phyloP scores from a whole-genome alignment of 495 filamentous ascomycete genomes.

The Staphylotrichum longicolle region DNA sequence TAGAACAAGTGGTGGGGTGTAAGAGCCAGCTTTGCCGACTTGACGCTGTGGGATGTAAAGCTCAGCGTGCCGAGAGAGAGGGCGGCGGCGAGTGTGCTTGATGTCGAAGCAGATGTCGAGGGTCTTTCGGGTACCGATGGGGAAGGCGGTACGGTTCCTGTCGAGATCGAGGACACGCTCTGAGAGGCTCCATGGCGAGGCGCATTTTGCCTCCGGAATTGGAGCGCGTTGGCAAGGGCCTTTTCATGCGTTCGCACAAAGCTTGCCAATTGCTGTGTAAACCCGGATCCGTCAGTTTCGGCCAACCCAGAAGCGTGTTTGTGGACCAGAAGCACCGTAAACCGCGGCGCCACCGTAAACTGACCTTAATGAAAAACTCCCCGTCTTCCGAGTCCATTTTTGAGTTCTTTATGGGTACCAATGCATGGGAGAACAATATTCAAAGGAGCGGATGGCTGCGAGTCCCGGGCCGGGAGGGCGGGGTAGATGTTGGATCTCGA shows the following conservation, averaged over 20 bases:
- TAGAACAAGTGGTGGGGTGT: constrained; percentile 99
- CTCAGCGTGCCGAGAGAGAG: constrained; percentile 79
- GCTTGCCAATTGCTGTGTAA: constrained; percentile 76
- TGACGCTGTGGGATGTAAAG: constrained; percentile 79
- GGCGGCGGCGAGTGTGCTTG: constrained; percentile 74
- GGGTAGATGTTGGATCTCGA: constrained; percentile 6
- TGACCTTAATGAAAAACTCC: constrained; percentile 82
- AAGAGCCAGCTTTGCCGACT: constrained; percentile 85
- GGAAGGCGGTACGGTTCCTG: constrained; percentile 47
- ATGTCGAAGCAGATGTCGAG: constrained; percentile 60
- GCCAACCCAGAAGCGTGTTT: not conserved
- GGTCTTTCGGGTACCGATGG: constrained; percentile 53
- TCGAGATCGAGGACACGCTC: constrained; percentile 50
- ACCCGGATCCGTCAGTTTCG: constrained; percentile 23
- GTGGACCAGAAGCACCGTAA: too few species aligned
- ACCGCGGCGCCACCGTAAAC: constrained; percentile 10
- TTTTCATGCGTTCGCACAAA: constrained; percentile 98
- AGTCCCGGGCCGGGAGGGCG: constrained; percentile 15
- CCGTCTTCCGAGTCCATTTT: constrained; percentile 82
- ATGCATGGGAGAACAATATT: constrained; percentile 41
- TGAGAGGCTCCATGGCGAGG: constrained; percentile 63
- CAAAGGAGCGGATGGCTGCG: constrained; percentile 26
- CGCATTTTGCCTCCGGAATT: constrained; percentile 65
- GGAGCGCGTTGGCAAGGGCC: constrained; percentile 91
- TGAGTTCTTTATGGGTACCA: constrained; percentile 20